phyloP scores from a whole-genome alignment of 257 asterid species.

The Solanum okadae region DNA sequence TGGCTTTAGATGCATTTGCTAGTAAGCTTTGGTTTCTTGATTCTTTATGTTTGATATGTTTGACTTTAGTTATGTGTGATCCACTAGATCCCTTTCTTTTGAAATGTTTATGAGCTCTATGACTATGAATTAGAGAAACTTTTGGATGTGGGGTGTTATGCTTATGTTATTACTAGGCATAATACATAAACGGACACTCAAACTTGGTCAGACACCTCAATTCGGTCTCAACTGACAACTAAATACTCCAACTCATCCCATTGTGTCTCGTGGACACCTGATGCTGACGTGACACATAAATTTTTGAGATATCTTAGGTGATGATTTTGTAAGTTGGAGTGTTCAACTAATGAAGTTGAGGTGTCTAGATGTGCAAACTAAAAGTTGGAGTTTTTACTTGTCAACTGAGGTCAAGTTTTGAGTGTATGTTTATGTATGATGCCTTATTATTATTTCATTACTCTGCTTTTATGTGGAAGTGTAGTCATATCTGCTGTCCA shows the following conservation, averaged over 20 bases:
- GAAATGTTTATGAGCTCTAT: background rate
- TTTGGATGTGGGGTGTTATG: background rate
- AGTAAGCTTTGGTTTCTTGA: background rate
- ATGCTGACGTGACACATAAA: background rate
- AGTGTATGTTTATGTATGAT: background rate
- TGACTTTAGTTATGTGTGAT: background rate
- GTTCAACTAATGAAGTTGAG: background rate
- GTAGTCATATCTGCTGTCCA: background rate
- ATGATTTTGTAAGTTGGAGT: background rate
- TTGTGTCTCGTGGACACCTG: background rate
- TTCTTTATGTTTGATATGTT: slow-evolving; percentile 1
- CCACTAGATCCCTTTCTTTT: background rate
- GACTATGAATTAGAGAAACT: background rate
- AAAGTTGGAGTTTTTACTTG: background rate
- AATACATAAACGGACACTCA: background rate
- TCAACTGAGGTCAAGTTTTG: background rate
- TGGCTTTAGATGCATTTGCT: background rate
- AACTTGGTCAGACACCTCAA: background rate
- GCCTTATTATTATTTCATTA: background rate
- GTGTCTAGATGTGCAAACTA: background rate
- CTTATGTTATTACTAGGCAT: background rate
- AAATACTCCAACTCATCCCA: background rate
- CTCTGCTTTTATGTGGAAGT: background rate
- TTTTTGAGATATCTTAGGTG: background rate
- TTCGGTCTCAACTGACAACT: background rate